phyloP scores from a whole-genome alignment of 441 rosid species.

The Arabidopsis lyrata region DNA sequence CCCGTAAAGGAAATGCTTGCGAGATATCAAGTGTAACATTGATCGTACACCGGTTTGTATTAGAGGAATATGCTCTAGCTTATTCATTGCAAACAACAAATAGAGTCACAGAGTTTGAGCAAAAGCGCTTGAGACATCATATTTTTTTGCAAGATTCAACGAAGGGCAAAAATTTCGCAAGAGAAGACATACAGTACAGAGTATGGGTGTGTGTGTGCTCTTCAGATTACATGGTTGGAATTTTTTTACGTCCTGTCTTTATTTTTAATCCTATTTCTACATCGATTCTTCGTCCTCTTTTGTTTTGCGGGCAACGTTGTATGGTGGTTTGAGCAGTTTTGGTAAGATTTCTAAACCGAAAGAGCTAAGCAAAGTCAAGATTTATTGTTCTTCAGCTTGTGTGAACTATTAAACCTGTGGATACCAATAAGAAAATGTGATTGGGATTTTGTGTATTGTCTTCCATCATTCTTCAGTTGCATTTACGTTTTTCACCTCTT shows the following conservation, averaged over 20 bases:
- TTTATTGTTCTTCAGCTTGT: slow-evolving; percentile 28
- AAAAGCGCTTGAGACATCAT: slow-evolving; percentile 30
- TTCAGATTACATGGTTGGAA: slow-evolving; percentile 33
- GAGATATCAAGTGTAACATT: slow-evolving; percentile 75
- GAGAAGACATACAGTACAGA: slow-evolving; percentile 39
- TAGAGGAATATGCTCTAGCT: slow-evolving; percentile 20
- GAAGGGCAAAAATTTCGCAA: slow-evolving; percentile 33
- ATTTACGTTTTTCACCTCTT: neutral
- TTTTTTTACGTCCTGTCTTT: slow-evolving; percentile 12
- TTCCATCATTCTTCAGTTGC: neutral
- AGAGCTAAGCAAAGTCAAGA: slow-evolving; percentile 20
- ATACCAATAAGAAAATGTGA: slow-evolving; percentile 41
- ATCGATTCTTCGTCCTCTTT: slow-evolving; percentile 28
- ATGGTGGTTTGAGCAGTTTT: slow-evolving; percentile 47
- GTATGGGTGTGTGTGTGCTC: slow-evolving; percentile 34
- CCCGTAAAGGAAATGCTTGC: slow-evolving; percentile 85
- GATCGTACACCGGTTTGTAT: slow-evolving; percentile 28
- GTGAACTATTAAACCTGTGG: slow-evolving; percentile 38
- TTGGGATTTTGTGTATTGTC: slow-evolving; percentile 6
- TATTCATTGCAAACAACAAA: slow-evolving; percentile 31
- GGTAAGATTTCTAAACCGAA: slow-evolving; percentile 32
- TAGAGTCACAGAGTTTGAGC: slow-evolving; percentile 33
- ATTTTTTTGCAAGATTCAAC: slow-evolving; percentile 30
- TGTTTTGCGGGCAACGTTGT: slow-evolving; percentile 35
- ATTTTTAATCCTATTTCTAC: neutral